Evolutionary conservation across 202 grass and related monocot genomes (phyloP).

Genomic region (Bolboschoenoplectus hybrid): DNA sequence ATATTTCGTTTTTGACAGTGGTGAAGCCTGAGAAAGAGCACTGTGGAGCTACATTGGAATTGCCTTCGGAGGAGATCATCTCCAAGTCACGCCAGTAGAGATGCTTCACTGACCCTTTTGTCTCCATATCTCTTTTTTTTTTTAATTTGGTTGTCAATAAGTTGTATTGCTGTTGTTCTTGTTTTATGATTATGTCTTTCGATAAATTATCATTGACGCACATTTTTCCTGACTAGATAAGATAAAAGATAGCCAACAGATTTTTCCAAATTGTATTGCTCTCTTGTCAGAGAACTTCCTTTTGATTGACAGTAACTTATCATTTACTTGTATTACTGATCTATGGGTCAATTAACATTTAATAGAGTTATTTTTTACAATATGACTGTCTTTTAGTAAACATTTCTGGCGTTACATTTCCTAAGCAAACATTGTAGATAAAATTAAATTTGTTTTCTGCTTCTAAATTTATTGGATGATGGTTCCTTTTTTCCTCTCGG

Average conservation of each 20-base stretch:
- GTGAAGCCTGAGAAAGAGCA: constrained; percentile 85
- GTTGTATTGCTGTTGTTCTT: background rate
- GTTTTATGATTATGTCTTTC: background rate
- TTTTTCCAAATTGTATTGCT: background rate
- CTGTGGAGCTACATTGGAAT: constrained; percentile 82
- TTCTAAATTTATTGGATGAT: background rate
- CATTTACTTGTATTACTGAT: background rate
- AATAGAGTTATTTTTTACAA: background rate
- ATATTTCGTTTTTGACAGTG: constrained; percentile 46
- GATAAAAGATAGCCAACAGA: background rate
- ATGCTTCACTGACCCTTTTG: background rate
- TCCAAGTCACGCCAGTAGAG: constrained; percentile 53
- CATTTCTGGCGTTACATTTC: background rate
- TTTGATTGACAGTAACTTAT: background rate
- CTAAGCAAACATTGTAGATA: background rate
- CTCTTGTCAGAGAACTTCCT: background rate
- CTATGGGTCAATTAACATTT: background rate
- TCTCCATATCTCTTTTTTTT: background rate
- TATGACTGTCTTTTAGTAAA: background rate
- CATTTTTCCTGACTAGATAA: constrained; percentile 1
- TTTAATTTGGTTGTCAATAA: constrained; percentile 27
- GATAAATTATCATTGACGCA: background rate
- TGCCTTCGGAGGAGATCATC: constrained; percentile 81
- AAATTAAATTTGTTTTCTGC: background rate
- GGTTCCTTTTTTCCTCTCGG: background rate